Conservation (phyloP, 1,284 basidiomycete genomes). For the Gymnopus androsaceus region DNA sequence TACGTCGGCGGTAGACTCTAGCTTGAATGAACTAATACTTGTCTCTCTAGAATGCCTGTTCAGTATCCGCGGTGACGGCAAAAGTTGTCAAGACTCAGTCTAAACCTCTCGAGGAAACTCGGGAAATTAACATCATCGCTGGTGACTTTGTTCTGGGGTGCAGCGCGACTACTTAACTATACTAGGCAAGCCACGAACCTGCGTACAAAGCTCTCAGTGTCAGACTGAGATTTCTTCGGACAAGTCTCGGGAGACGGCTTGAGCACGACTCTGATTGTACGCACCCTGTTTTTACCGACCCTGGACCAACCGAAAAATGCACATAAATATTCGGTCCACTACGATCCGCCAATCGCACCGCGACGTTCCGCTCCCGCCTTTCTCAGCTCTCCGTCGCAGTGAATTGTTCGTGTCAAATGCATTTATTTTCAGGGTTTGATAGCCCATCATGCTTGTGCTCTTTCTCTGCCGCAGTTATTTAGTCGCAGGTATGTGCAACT, state of each 20-base stretch:
- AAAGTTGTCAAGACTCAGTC: slow-evolving; percentile 7
- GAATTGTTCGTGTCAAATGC: too few species aligned
- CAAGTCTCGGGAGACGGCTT: too few species aligned
- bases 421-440: too few species aligned
- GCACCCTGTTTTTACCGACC: background rate
- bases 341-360: background rate
- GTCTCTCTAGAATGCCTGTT: background rate
- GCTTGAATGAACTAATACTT: background rate
- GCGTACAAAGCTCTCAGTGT: too few species aligned
- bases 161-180: too few species aligned
- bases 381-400: too few species aligned
- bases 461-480: too few species aligned
- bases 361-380: background rate
- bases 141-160: background rate
- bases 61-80: slow-evolving; percentile 6
- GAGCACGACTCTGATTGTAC: too few species aligned
- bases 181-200: too few species aligned
- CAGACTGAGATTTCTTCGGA: too few species aligned
- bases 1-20: background rate
- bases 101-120: slow-evolving; percentile 10
- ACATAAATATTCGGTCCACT: background rate
- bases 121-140: background rate
- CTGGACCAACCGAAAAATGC: background rate
- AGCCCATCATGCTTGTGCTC: too few species aligned
- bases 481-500: too few species aligned